Evolutionary conservation across 1,284 basidiomycete species (phyloP), one percentile per base, ranked within the genome.

Genomic region (Ustilago tritici): DNA sequence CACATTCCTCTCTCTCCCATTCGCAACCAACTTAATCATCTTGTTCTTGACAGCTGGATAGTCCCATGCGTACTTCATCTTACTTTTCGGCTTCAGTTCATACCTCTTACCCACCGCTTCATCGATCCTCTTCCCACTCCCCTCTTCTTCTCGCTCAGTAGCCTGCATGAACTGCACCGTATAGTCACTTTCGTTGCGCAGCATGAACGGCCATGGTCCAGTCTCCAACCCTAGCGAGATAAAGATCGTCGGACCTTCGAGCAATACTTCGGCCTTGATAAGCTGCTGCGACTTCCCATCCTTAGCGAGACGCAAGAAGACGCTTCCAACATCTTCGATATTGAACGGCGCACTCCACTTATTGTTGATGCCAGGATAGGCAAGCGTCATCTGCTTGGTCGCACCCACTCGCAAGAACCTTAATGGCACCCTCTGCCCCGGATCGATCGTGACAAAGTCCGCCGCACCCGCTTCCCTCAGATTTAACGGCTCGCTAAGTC

Each of bases 321-420:
- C 91, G 15, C 89, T 89, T 32, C 96, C 96, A 72, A 99, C 93
- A 81, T 98, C 93, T 81, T 94, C 91, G 60, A 98, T 90, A 85
- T 93, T 95, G 88, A 98, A 92, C 0, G 95, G 93, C 1, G 95
- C 88, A 75, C 86, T 95, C 95, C 95, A 98, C 87, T 91, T 90
- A 17, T 92, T 89, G 84, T 94, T 93, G 54, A 95, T 88, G 10
- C 93, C 94, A 17, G 95, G 91, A 79, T 93, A 92, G 0, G 95
- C 93, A 47, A 98, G 87, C 2, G 93, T 94, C 91, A 77, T 92
- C 90, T 79, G 90, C 88, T 84, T 84, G 5, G 82, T 84, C 3
- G 82, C 83, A 3, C 91, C 90, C 1, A 89, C 86, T 12, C 92
- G 90, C 80, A 96, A 88, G 81, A 91, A 89, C 70, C 92, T 91